These are phyloP conservation scores for Capillidium rhysosporum DNA, from an alignment of 371 early-diverging fungal species.

Conservation along the genomic window DNA sequence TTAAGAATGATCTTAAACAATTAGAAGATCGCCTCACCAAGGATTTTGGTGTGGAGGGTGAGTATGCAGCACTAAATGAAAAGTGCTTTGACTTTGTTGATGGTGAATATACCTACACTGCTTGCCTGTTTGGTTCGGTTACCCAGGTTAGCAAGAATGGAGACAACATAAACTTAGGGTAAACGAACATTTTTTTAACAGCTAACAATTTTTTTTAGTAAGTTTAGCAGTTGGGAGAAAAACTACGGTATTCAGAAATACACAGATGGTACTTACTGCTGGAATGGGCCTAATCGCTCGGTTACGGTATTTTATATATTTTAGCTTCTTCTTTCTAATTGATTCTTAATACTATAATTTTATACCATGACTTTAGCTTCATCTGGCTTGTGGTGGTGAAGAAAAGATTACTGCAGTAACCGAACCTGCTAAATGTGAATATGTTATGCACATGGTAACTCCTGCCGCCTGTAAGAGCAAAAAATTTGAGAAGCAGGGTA, in stretches of 20 bases:
- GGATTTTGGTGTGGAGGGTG: conserved; percentile 36
- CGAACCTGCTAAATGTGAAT: conserved; percentile 90
- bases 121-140: conserved; percentile 60
- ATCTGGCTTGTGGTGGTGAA: conserved; percentile 39
- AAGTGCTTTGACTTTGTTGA: conserved; percentile 44
- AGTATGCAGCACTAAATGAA: conserved; percentile 37
- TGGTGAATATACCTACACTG: conserved; percentile 63
- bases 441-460: conserved; percentile 37
- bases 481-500: neutral
- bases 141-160: conserved; percentile 41
- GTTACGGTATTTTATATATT: conserved; percentile 15
- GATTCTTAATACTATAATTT: too few species aligned
- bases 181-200: conserved; percentile 8
- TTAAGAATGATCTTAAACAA: conserved; percentile 9
- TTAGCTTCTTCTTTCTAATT: neutral
- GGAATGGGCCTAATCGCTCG: conserved; percentile 83
- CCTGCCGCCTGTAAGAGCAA: conserved; percentile 51
- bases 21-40: conserved; percentile 19
- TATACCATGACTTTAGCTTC: neutral
- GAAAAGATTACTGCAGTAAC: conserved; percentile 43
- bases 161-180: conserved; percentile 44
- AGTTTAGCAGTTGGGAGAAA: neutral
- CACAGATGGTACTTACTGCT: conserved; percentile 57
- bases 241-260: conserved; percentile 35
- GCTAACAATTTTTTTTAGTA: neutral